Conservation (phyloP, 2,329 filamentous ascomycete species). For the Lecanosticta acicola region DNA sequence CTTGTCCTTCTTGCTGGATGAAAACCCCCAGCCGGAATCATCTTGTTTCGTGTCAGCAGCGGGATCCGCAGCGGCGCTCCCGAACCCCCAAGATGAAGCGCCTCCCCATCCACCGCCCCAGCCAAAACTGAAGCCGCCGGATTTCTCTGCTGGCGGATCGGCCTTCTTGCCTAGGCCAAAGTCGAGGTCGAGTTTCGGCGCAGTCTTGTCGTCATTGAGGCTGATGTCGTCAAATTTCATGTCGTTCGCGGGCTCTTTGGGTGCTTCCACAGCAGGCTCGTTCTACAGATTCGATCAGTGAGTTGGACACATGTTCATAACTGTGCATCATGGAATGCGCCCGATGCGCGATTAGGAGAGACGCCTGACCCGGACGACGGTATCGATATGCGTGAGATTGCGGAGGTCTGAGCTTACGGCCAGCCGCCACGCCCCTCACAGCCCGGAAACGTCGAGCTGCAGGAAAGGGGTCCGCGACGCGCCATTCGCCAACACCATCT, state of each 20-base stretch:
- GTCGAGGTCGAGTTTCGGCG: constrained; percentile 45
- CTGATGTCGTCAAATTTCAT: constrained; percentile 45
- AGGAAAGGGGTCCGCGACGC: constrained; percentile 10
- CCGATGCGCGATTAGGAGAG: constrained; percentile 16
- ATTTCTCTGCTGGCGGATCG: constrained; percentile 24
- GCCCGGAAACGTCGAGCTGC: constrained; percentile 12
- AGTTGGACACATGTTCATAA: constrained; percentile 12
- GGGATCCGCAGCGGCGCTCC: constrained; percentile 16
- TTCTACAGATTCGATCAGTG: constrained; percentile 20
- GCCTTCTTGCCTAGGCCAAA: constrained; percentile 33
- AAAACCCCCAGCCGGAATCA: constrained; percentile 24
- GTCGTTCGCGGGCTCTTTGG: constrained; percentile 27
- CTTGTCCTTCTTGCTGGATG: constrained; percentile 28
- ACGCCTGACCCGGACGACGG: constrained; percentile 3
- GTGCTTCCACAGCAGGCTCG: constrained; percentile 23
- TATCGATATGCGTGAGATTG: constrained; percentile 31
- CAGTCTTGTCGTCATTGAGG: constrained; percentile 39
- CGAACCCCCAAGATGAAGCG: constrained; percentile 33
- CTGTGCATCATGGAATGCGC: constrained; percentile 1
- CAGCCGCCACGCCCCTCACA: constrained; percentile 22
- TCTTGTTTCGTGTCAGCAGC: constrained; percentile 23
- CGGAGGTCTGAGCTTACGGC: constrained; percentile 25
- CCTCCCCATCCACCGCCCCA: constrained; percentile 33
- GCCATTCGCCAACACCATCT: constrained; percentile 13
- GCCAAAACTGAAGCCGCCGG: constrained; percentile 31